Conservation (phyloP, 2,329 filamentous ascomycete species). For the Colletotrichum spinosum region DNA sequence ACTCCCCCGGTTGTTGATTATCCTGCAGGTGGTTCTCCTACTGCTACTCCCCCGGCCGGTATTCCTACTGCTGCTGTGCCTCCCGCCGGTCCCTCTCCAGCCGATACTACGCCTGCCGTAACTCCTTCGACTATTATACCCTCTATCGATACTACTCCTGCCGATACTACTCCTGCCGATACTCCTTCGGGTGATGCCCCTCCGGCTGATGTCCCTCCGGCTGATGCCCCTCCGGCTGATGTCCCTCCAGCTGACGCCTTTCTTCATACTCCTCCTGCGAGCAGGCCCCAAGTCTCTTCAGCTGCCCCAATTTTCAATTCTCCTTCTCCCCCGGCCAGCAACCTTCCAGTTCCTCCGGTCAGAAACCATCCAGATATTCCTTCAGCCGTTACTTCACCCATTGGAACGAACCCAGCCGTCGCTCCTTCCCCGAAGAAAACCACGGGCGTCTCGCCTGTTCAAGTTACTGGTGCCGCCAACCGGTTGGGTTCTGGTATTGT, state of each 20-base stretch:
- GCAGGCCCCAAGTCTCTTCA: too few species aligned
- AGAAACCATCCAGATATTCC: too few species aligned
- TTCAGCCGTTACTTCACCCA: too few species aligned
- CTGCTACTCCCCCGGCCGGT: background rate
- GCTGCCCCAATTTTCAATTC: too few species aligned
- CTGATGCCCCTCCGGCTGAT: background rate
- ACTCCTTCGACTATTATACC: background rate
- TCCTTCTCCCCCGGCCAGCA: too few species aligned
- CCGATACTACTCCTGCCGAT: too few species aligned
- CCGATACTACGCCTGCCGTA: background rate
- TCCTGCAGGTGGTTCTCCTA: background rate
- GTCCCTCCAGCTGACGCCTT: too few species aligned
- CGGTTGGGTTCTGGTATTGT: conserved; percentile 23
- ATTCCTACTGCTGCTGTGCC: background rate
- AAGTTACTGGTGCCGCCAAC: conserved; percentile 26
- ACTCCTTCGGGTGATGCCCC: too few species aligned
- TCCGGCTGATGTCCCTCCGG: background rate
- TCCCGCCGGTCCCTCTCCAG: conserved; percentile 4
- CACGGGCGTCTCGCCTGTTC: conserved; percentile 1
- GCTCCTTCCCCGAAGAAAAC: conserved; percentile 10
- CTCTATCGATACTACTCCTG: background rate
- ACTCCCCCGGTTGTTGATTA: background rate
- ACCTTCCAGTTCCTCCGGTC: too few species aligned
- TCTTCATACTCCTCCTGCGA: too few species aligned
- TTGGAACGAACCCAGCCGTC: too few species aligned